Evolutionary conservation across 768 basidiomycete genomes (phyloP).

Genomic region (Trametes maxima): DNA sequence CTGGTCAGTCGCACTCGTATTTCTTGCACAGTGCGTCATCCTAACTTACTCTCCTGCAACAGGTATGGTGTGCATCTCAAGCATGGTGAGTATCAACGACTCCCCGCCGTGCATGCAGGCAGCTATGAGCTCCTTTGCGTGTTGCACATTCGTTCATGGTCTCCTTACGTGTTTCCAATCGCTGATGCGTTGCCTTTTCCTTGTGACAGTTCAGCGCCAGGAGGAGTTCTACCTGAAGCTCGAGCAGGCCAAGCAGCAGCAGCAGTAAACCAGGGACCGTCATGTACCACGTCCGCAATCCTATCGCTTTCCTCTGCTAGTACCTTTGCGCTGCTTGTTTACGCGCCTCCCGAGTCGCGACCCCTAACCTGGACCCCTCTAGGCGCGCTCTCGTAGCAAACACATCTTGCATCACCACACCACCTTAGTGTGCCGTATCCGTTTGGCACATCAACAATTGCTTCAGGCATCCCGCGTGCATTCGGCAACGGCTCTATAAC

Average conservation of each 20-base stretch:
- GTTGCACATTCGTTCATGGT: background rate
- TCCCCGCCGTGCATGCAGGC: background rate
- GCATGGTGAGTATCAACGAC: constrained; percentile 52
- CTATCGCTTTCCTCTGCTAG: constrained; percentile 3
- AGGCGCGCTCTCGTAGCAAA: constrained; percentile 11
- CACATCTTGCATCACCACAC: background rate
- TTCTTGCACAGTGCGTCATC: constrained; percentile 22
- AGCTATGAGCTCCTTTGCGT: background rate
- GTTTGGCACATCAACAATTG: too few species aligned
- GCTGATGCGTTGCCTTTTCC: constrained; percentile 2
- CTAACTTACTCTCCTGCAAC: constrained; percentile 31
- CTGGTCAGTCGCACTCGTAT: constrained; percentile 62
- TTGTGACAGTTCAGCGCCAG: constrained; percentile 66
- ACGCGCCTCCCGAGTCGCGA: constrained; percentile 17
- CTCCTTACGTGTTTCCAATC: background rate
- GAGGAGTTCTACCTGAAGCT: constrained; percentile 88
- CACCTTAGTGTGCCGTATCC: background rate
- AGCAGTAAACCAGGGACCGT: constrained; percentile 22
- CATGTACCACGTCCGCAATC: constrained; percentile 17
- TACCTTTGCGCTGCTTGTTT: background rate
- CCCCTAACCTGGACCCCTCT: constrained; percentile 18
- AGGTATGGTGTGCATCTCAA: constrained; percentile 88
- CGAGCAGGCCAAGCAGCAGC: constrained; percentile 55
- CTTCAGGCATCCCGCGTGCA: too few species aligned
- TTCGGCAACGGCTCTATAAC: too few species aligned